phyloP scores from a whole-genome alignment of 805 yeast genomes.

The Barnettozyma vustinii region DNA sequence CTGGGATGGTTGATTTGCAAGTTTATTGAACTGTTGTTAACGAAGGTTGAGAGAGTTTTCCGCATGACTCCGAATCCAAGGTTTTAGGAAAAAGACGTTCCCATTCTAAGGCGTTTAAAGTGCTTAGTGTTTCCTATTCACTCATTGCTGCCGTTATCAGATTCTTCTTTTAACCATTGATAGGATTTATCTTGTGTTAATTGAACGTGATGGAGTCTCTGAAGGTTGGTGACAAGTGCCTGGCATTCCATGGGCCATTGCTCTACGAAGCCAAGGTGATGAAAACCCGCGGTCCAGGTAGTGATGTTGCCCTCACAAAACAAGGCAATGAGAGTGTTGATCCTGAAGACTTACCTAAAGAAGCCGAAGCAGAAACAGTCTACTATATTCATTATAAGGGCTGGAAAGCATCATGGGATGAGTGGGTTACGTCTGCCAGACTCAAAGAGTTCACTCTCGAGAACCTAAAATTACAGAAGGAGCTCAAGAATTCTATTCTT shows the following conservation, averaged over 20 bases:
- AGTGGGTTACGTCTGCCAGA: conserved; percentile 78
- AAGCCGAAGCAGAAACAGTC: conserved; percentile 31
- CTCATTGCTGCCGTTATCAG: too few species aligned
- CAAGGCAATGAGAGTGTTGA: conserved; percentile 34
- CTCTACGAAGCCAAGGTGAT: conserved; percentile 83
- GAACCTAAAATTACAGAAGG: conserved; percentile 58
- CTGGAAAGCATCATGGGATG: conserved; percentile 96
- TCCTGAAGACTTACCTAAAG: conserved; percentile 29
- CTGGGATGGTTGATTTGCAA: neutral
- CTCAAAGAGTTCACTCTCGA: conserved; percentile 66
- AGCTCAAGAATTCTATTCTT: conserved; percentile 45
- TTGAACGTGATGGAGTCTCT: conserved; percentile 1
- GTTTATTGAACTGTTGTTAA: too few species aligned
- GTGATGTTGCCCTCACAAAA: conserved; percentile 33
- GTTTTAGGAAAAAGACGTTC: too few species aligned
- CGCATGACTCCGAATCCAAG: too few species aligned
- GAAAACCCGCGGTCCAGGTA: conserved; percentile 53
- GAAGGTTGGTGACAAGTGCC: conserved; percentile 36
- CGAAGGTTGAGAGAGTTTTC: too few species aligned
- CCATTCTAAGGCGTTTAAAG: neutral
- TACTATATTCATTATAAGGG: conserved; percentile 88
- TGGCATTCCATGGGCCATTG: conserved; percentile 89
- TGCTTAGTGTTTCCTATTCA: too few species aligned
- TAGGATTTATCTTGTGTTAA: too few species aligned
- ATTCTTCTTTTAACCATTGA: too few species aligned